Evolutionary conservation across 805 yeast genomes (phyloP).

Genomic region (Kluyveromyces lactis): DNA sequence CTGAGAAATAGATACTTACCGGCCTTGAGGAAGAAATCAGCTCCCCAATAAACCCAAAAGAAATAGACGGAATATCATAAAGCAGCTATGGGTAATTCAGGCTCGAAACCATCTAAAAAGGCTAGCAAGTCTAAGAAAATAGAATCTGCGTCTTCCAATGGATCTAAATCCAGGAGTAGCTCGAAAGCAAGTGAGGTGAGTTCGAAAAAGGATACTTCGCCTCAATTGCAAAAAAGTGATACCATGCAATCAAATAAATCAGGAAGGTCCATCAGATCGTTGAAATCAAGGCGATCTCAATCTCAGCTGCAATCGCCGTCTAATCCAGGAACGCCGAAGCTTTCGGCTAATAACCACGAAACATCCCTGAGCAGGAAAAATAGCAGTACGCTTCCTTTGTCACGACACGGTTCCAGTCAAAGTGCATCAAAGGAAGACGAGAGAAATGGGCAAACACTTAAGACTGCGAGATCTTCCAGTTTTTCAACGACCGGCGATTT

Average conservation of each 20-base stretch:
- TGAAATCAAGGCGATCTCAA: conserved; percentile 27
- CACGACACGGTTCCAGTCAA: conserved; percentile 7
- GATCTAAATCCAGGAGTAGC: conserved; percentile 37
- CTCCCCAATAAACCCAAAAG: no score
- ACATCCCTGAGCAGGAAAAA: conserved; percentile 6
- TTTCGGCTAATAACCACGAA: conserved; percentile 3
- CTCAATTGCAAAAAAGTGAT: conserved; percentile 45
- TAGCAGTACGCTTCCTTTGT: conserved; percentile 6
- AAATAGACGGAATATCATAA: no score
- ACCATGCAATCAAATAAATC: conserved; percentile 45
- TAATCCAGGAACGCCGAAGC: conserved; percentile 2
- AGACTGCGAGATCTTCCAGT: conserved; percentile 19
- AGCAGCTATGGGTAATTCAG: conserved; percentile 41
- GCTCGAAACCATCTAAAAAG: conserved; percentile 33
- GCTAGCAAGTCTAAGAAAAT: background rate
- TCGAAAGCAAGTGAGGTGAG: conserved; percentile 1
- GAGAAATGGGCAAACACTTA: background rate
- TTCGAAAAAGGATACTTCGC: conserved; percentile 14
- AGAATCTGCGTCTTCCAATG: conserved; percentile 31
- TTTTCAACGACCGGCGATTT: conserved; percentile 30
- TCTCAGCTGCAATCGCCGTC: conserved; percentile 6
- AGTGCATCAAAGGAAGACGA: conserved; percentile 4
- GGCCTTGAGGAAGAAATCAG: no score
- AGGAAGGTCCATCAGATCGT: conserved; percentile 37
- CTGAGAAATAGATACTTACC: no score